These are phyloP conservation scores for Magnusiomyces tetraspermus DNA, from an alignment of 1,139 yeast species.

Conservation along the genomic window DNA sequence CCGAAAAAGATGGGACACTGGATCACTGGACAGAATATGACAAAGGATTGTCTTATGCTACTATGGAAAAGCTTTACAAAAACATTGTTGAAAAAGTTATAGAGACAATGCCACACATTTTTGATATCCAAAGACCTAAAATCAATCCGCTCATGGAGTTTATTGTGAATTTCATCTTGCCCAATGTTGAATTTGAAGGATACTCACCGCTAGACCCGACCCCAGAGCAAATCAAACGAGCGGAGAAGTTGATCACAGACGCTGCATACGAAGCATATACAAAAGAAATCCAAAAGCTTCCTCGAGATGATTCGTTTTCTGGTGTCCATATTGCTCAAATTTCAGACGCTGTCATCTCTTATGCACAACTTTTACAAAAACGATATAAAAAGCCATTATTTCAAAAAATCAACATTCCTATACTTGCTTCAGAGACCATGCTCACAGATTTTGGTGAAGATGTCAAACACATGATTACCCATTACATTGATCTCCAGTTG, in stretches of 20 bases:
- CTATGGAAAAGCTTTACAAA: slow-evolving; percentile 41
- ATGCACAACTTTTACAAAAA: slow-evolving; percentile 47
- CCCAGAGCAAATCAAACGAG: slow-evolving; percentile 44
- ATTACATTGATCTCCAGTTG: slow-evolving; percentile 41
- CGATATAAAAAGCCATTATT: slow-evolving; percentile 53
- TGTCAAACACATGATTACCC: slow-evolving; percentile 49
- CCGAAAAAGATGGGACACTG: background rate
- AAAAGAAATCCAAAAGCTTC: slow-evolving; percentile 45
- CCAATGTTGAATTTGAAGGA: slow-evolving; percentile 39
- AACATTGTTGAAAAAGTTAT: slow-evolving; percentile 42
- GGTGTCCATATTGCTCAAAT: slow-evolving; percentile 51
- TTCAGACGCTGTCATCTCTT: slow-evolving; percentile 46
- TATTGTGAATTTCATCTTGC: slow-evolving; percentile 44
- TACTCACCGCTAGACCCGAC: slow-evolving; percentile 36
- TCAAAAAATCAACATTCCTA: slow-evolving; percentile 48
- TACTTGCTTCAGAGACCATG: slow-evolving; percentile 47
- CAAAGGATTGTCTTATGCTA: slow-evolving; percentile 44
- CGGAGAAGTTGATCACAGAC: slow-evolving; percentile 42
- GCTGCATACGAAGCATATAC: slow-evolving; percentile 55
- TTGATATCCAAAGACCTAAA: slow-evolving; percentile 47
- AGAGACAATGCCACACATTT: slow-evolving; percentile 39
- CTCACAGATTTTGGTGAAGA: slow-evolving; percentile 58
- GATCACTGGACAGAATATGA: slow-evolving; percentile 43
- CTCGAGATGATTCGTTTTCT: slow-evolving; percentile 53
- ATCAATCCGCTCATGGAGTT: slow-evolving; percentile 48